Evolutionary conservation across 2,329 filamentous ascomycete species (phyloP), one percentile per base, ranked within the genome.

Genomic region (Aspergillus tubingensis): DNA sequence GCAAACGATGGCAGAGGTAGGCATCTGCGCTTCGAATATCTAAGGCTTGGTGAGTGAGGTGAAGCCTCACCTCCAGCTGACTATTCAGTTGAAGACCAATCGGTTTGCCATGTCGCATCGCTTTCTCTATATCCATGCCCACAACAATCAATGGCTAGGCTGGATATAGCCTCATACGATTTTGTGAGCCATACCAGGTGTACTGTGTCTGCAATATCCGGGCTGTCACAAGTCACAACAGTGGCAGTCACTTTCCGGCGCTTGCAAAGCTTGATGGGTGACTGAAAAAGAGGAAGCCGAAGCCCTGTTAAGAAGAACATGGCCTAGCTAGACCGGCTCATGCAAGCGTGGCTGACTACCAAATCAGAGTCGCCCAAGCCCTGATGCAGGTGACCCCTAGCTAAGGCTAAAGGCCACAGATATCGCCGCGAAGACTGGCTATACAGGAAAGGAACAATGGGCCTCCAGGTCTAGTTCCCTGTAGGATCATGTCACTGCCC

Each of bases 151-250:
- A 47, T n/a, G 25, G 19, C 27, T 59, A 17, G 27, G 27, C 25
- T 38, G 30, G 47, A 54, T 47, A 57, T 60, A 62, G 55, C 55
- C 51, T 54, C 48, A 25, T 32, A 19, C 8, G 43, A 57, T 39
- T 15, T 27, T 27, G 21, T 41, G 32, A 8, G 13, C 23, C n/a
- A 17, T 50, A 36, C 32, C 47, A n/a, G 47, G n/a, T n/a, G 15
- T n/a, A 27, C 47, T 19, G 25, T 32, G 15, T 50, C 47, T 50
- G 47, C 47, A 27, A 11, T 32, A 5, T 10, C 25, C 47, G 32
- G 47, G 23, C 47, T 27, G 32, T 15, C 25, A 49, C 23, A 23
- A 23, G 23, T 23, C 23, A 30, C 52, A 54, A 27, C 41, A 43
- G 52, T n/a, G 38, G 25, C 56, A 54, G 25, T 32, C 30, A 15